Percentiles rank a stretch among this genome's conserved stretches.
phyloP scores from a whole-genome alignment of 768 basidiomycete species.

The Exsudoporus frostii region DNA sequence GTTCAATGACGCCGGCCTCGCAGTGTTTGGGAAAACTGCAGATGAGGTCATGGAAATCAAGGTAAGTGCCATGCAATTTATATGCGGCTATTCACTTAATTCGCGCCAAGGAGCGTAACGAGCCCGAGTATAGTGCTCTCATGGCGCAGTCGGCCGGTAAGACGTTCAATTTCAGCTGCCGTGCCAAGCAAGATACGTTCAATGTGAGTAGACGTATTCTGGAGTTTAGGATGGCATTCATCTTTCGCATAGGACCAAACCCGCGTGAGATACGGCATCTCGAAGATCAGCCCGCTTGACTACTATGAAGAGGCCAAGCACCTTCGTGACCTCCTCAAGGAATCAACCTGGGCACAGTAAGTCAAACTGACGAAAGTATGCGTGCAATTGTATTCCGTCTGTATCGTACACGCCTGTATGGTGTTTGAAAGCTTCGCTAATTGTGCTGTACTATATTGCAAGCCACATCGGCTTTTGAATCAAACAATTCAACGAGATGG shows the following conservation, averaged over 20 bases:
- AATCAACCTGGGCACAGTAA: slow-evolving; percentile 53
- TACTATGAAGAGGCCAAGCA: slow-evolving; percentile 64
- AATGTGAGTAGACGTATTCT: slow-evolving; percentile 50
- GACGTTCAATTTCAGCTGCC: slow-evolving; percentile 78
- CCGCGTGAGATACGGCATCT: slow-evolving; percentile 81
- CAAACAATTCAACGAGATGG: background rate
- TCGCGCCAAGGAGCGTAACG: slow-evolving; percentile 52
- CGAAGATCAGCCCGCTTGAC: slow-evolving; percentile 60
- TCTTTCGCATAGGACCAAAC: slow-evolving; percentile 58
- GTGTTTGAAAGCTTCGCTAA: background rate
- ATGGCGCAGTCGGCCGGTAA: slow-evolving; percentile 65
- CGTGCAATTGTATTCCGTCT: background rate
- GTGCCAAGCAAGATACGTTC: slow-evolving; percentile 84
- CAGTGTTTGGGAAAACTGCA: slow-evolving; percentile 74
- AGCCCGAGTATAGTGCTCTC: slow-evolving; percentile 52
- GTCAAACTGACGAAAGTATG: background rate
- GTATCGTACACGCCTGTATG: slow-evolving; percentile 7
- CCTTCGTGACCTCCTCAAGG: slow-evolving; percentile 54
- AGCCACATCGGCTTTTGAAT: background rate
- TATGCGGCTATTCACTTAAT: background rate
- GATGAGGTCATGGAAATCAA: slow-evolving; percentile 74
- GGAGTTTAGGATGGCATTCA: background rate
- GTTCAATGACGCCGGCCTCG: slow-evolving; percentile 88
- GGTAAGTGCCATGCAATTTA: slow-evolving; percentile 34
- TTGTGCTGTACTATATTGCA: background rate